These are phyloP conservation scores for Pseudogymnoascus sp. DNA, from an alignment of 2,329 filamentous ascomycete species.

Conservation along the genomic window DNA sequence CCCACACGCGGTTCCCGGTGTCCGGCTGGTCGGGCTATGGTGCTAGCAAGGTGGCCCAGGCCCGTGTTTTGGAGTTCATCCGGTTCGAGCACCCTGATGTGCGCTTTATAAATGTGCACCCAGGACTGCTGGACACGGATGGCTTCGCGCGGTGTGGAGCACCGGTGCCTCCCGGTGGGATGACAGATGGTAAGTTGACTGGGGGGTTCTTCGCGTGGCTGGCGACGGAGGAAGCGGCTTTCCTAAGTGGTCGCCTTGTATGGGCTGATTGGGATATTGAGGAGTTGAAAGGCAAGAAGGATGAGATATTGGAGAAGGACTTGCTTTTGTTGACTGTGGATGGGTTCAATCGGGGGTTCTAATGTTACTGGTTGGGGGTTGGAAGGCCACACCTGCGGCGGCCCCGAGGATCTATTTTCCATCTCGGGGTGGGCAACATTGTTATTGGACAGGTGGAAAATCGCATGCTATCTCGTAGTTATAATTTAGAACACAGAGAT, in stretches of 20 bases:
- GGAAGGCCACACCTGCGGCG: background rate
- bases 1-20: background rate
- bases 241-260: conserved; percentile 32
- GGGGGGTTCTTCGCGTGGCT: conserved; percentile 10
- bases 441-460: too few relatives aligned
- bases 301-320: conserved; percentile 17
- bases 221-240: conserved; percentile 29
- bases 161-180: background rate
- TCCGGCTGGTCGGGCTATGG: background rate
- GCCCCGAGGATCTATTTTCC: background rate
- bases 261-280: conserved; percentile 36
- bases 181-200: background rate
- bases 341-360: background rate
- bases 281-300: conserved; percentile 25
- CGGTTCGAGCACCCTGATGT: background rate
- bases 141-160: background rate
- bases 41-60: background rate
- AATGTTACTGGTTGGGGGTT: background rate
- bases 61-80: background rate
- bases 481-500: background rate
- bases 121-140: background rate
- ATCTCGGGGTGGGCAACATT: background rate
- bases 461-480: background rate
- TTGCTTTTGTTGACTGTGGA: background rate
- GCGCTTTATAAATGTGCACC: background rate